Percentiles rank a stretch among this genome's conserved stretches.
Evolutionary conservation across 441 rosid species (phyloP).

Genomic region (Brassica balearica): DNA sequence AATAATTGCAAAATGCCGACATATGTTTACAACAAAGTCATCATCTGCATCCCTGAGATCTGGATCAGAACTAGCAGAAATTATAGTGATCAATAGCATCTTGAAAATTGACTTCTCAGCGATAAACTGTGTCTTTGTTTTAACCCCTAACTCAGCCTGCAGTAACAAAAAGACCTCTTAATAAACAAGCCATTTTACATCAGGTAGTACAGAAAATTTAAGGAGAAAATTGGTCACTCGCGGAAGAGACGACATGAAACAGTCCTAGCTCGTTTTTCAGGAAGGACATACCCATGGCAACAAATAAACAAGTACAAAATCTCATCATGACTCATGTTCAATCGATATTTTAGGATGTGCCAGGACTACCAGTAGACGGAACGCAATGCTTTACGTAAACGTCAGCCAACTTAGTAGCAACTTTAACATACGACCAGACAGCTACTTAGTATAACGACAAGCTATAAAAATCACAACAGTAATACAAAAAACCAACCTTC

Average conservation of each 20-base stretch:
- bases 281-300: slow-evolving; percentile 26
- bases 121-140: slow-evolving; percentile 97
- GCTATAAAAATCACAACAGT: slow-evolving; percentile 8
- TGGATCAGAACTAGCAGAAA: slow-evolving; percentile 87
- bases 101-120: slow-evolving; percentile 99
- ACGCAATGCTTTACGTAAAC: neutral
- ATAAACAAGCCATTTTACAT: slow-evolving; percentile 21
- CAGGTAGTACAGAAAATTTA: neutral
- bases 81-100: slow-evolving; percentile 77
- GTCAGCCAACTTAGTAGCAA: slow-evolving; percentile 29
- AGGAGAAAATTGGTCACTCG: slow-evolving; percentile 23
- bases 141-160: slow-evolving; percentile 97
- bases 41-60: slow-evolving; percentile 81
- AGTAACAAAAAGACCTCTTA: slow-evolving; percentile 39
- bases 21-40: slow-evolving; percentile 82
- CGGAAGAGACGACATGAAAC: slow-evolving; percentile 31
- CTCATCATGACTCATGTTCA: slow-evolving; percentile 2
- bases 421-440: slow-evolving; percentile 6
- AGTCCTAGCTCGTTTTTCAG: slow-evolving; percentile 18
- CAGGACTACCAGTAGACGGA: neutral
- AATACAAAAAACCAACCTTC: slow-evolving; percentile 63
- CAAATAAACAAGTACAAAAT: slow-evolving; percentile 13
- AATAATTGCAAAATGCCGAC: slow-evolving; percentile 95
- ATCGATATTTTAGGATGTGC: slow-evolving; percentile 7
- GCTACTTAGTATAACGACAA: neutral